Conservation (phyloP, 2,329 filamentous ascomycete species). For the Cadophora malorum region DNA sequence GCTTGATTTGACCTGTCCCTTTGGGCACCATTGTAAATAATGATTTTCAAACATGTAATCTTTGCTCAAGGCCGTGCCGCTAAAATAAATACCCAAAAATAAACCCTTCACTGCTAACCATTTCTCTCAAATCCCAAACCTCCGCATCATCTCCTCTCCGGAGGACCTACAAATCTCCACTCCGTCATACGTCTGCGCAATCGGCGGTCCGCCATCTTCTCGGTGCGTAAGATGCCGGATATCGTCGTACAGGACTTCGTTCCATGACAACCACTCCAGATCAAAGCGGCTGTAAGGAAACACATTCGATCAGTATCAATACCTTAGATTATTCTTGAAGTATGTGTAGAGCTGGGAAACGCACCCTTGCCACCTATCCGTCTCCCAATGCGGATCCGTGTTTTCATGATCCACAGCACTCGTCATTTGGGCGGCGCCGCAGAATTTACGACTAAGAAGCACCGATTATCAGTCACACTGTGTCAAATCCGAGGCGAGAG, state of each 20-base stretch:
- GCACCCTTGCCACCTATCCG: not conserved
- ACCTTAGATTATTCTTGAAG: not conserved
- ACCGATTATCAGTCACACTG: no score
- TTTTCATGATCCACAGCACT: not conserved
- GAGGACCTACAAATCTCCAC: not conserved
- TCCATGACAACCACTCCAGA: not conserved
- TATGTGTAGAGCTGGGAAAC: not conserved
- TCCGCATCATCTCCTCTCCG: not conserved
- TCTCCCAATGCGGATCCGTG: conserved; percentile 3
- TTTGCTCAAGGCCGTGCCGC: no score
- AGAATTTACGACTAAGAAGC: conserved; percentile 4
- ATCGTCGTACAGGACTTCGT: not conserved
- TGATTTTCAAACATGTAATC: no score
- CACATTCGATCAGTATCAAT: not conserved
- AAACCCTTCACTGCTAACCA: not conserved
- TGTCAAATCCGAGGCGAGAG: no score
- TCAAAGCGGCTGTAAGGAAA: not conserved
- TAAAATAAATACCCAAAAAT: no score
- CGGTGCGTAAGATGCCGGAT: not conserved
- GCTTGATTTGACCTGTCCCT: no score
- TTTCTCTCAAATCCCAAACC: not conserved
- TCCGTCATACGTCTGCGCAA: not conserved
- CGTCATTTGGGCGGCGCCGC: not conserved
- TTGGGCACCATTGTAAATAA: no score
- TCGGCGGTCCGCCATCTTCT: not conserved